These are phyloP conservation scores for Blepharisma stoltei DNA, from an alignment of 73 alveolate genomes.

Conservation along the genomic window DNA sequence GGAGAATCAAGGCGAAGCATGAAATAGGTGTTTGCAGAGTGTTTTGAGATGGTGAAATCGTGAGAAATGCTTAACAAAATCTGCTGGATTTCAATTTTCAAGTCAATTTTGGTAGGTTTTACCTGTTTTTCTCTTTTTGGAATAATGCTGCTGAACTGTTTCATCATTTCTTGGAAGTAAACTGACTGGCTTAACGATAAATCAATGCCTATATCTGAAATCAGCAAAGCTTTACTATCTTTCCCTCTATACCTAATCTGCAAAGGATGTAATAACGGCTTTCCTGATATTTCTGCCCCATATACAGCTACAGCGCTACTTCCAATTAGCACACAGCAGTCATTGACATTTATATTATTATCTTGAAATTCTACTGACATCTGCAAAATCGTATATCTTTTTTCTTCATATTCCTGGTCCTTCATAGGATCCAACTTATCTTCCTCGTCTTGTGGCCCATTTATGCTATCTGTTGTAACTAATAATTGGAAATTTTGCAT, in stretches of 20 bases:
- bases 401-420: neutral
- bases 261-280: neutral
- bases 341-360: neutral
- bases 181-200: slow-evolving; percentile 5
- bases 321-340: neutral
- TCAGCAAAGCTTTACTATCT: neutral
- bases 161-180: slow-evolving; percentile 4
- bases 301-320: neutral
- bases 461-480: neutral
- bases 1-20: slow-evolving; percentile 6
- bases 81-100: neutral
- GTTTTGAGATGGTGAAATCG: neutral
- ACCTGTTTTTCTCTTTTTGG: neutral
- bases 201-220: neutral
- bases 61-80: slow-evolving; percentile 25
- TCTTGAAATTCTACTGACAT: neutral
- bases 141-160: neutral
- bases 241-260: neutral
- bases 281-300: slow-evolving; percentile 10
- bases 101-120: neutral
- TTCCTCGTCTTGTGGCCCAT: neutral
- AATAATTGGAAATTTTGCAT: neutral
- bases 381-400: neutral
- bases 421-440: too few species aligned
- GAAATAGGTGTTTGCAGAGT: neutral